A percentile compares a stretch with the other conserved stretches of the same genome.
These are phyloP conservation scores for Multifurca ochricompacta DNA, from an alignment of 768 basidiomycete genomes.

Conservation along the genomic window DNA sequence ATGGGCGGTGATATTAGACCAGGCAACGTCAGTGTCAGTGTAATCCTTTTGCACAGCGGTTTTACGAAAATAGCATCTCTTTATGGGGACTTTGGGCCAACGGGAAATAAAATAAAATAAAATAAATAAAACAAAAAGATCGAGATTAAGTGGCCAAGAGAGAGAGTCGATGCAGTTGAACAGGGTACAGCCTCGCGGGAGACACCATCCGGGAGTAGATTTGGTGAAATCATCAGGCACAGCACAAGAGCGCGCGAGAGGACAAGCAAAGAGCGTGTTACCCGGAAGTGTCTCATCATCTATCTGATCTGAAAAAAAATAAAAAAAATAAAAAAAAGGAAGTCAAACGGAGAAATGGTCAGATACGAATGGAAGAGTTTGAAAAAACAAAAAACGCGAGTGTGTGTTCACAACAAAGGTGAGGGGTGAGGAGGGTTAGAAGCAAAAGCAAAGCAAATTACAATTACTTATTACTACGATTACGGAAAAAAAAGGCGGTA, in stretches of 20 bases:
- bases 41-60: not conserved
- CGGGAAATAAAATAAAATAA: too few relatives aligned
- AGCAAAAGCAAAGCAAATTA: too few relatives aligned
- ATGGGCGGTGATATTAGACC: not conserved
- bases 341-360: not conserved
- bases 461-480: too few relatives aligned
- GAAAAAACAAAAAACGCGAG: too few relatives aligned
- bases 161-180: constrained; percentile 5
- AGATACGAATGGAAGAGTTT: too few relatives aligned
- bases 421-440: too few relatives aligned
- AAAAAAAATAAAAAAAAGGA: too few relatives aligned
- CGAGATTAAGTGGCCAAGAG: constrained; percentile 23
- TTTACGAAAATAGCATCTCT: not conserved
- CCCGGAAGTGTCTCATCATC: too few relatives aligned
- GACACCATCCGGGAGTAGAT: constrained; percentile 5
- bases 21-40: not conserved
- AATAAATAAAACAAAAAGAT: too few relatives aligned
- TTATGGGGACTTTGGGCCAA: constrained; percentile 11
- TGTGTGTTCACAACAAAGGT: too few relatives aligned
- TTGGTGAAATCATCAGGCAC: not conserved
- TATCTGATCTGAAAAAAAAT: too few relatives aligned
- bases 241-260: not conserved
- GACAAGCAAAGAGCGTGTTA: not conserved
- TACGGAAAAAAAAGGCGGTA: too few relatives aligned
- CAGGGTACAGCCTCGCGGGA: constrained; percentile 7